Base-by-base conservation (phyloP, 164 flowering plant genomes). In the Cinnamomum micranthum region DNA sequence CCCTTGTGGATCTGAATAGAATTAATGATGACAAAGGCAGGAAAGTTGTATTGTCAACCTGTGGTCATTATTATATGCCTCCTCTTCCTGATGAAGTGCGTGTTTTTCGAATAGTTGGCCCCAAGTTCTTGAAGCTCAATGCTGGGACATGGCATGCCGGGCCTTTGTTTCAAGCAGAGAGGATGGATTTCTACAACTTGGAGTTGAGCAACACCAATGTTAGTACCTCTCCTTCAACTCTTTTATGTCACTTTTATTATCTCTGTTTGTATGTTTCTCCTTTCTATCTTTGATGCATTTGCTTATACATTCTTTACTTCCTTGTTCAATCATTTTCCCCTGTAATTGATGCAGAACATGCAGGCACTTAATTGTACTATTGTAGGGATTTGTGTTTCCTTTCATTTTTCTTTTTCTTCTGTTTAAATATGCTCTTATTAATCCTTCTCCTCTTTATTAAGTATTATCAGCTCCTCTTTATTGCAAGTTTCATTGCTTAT, bases 121-220 rank as follows among this genome's bases (percentile, higher is more conserved):
- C 91, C 15, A 95, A 89, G 83, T 92, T 92, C 79, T 25, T 95
- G 80, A 95, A 95, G 88, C 91, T 95, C 13, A 74, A 93, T 74
- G 75, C 71, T 3, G 99, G 99, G 78, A 93, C 99, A 55, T 95
- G 99, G 99, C 99, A 95, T 83, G 97, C 98, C 0, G 99, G 99
- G 50, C 99, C 99, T 20, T 72, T 93, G 74, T 93, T 90, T 73
- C 80, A 71, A 77, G 77, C 74, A 0, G 80, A 85, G 51, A 4
- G 77, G 2, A 91, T 91, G 94, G 97, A 90, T 72, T 93, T 95
- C 83, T 93, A 91, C 86, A 95, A 93, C 71, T 77, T 95, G 50
- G 99, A 95, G 76, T 84, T 93, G 62, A 93, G 89, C 80, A 82
- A 95, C 71, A 95, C 99, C 77, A 92, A 95, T 86, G 99, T 93